Evolutionary conservation across 2,329 filamentous ascomycete species (phyloP), one percentile per base, ranked within the genome.

Genomic region (Calonectria hawksworthii): DNA sequence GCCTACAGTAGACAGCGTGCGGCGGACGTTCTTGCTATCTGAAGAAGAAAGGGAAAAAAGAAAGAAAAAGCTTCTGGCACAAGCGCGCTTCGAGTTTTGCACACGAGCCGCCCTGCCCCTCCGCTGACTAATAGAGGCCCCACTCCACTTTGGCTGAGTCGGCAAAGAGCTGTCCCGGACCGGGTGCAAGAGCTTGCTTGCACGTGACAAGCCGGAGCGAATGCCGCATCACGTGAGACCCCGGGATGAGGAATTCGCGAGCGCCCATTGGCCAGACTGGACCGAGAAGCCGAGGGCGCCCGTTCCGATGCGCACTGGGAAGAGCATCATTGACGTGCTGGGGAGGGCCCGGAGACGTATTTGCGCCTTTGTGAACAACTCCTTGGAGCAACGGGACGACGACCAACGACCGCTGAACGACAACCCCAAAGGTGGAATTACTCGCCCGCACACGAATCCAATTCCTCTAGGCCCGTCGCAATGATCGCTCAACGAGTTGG

Each of bases 401-500:
- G 68, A 74, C 73, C 56, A 64, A 56, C 77, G 74, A 76, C 76
- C 68, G 75, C 76, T 77, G 70, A 72, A 73, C 74, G 78, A 80
- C 70, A 61, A 44, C 18, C n/a, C 61, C 44, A 75, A 36, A 54
- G 61, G 64, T 66, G 79, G 72, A 68, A 65, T 65, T 65, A 41
- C 56, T 63, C 63, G 41, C 73, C 59, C 41, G 54, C 30, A 68
- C 26, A 34, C 56, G 70, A 68, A 67, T 18, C 65, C 72, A 67
- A 74, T 65, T 26, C 71, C 56, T 73, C 70, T 11, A 36, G 56
- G 68, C 65, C 75, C 71, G 78, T 78, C 82, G 85, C 79, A 54
- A 92, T 92, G 90, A 89, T 88, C 83, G 87, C 89, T 82, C 89
- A 90, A 81, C 86, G 90, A 86, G 87, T 91, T 82, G 90, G 90